These are phyloP conservation scores for Candida sanyaensis DNA, from an alignment of 1,139 yeast genomes.

Conservation along the genomic window DNA sequence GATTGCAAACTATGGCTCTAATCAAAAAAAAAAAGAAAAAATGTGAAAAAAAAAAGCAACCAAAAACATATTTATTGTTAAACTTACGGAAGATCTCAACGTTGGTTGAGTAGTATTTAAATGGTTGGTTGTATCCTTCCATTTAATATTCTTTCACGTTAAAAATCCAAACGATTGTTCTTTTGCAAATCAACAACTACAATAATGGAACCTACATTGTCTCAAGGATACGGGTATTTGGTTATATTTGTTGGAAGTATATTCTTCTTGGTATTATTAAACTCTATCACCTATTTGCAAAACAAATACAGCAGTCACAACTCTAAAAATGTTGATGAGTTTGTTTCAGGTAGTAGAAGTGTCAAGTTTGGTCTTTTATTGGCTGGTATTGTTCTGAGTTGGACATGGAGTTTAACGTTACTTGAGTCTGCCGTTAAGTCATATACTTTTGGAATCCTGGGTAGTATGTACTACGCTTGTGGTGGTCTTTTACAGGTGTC, in stretches of 20 bases:
- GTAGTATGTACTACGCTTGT: slow-evolving; percentile 31
- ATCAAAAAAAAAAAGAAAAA: too few species aligned
- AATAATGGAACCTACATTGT: slow-evolving; percentile 27
- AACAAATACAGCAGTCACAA: slow-evolving; percentile 27
- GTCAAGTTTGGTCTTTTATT: slow-evolving; percentile 34
- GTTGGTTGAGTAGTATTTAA: too few species aligned
- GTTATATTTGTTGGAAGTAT: slow-evolving; percentile 36
- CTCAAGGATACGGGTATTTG: slow-evolving; percentile 40
- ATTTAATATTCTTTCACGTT: too few species aligned
- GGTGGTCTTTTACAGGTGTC: slow-evolving; percentile 39
- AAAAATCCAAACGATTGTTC: too few species aligned
- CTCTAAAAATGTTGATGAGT: slow-evolving; percentile 33
- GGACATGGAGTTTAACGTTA: slow-evolving; percentile 41
- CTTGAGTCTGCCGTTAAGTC: slow-evolving; percentile 16
- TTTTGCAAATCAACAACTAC: neutral
- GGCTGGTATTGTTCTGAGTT: slow-evolving; percentile 35
- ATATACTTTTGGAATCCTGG: slow-evolving; percentile 22
- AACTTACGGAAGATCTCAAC: too few species aligned
- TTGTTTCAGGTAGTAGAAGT: slow-evolving; percentile 37
- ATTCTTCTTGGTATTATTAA: slow-evolving; percentile 34
- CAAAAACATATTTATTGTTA: too few species aligned
- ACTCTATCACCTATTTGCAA: slow-evolving; percentile 29
- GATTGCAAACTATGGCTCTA: too few species aligned
- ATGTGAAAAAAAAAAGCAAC: too few species aligned
- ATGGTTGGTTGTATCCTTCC: too few species aligned